These are phyloP conservation scores for Chlorophyllum brunneum DNA, from an alignment of 768 basidiomycete species.

Conservation along the genomic window DNA sequence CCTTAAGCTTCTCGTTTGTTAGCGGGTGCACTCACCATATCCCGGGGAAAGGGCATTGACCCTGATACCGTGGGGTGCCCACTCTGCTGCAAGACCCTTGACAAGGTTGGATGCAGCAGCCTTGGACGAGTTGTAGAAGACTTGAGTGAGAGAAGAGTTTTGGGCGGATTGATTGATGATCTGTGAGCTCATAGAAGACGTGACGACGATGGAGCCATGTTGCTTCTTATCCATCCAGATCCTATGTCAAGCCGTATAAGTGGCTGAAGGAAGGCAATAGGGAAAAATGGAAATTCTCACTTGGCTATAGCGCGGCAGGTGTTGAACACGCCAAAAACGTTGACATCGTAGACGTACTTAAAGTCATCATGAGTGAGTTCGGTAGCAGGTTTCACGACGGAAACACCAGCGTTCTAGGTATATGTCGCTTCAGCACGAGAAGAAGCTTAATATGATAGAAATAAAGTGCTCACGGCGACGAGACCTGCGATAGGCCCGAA, in stretches of 20 bases:
- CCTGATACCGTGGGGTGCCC: conserved; percentile 49
- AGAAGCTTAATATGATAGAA: not conserved
- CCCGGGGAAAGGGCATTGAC: conserved; percentile 64
- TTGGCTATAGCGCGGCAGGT: conserved; percentile 54
- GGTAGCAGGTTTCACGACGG: conserved; percentile 57
- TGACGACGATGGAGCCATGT: conserved; percentile 58
- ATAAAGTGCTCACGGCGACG: conserved; percentile 40
- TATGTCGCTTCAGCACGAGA: not conserved
- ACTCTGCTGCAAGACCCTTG: conserved; percentile 61
- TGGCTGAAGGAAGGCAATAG: not conserved
- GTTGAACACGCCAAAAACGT: conserved; percentile 67
- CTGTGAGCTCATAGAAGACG: conserved; percentile 62
- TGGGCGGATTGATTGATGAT: conserved; percentile 51
- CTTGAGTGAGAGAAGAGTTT: conserved; percentile 51
- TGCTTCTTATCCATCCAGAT: conserved; percentile 37
- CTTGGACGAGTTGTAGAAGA: conserved; percentile 66
- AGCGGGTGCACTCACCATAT: conserved; percentile 36
- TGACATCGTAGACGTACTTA: conserved; percentile 48
- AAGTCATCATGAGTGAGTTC: conserved; percentile 57
- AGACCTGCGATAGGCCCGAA: conserved; percentile 47
- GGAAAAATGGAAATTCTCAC: conserved; percentile 27
- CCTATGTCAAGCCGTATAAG: conserved; percentile 22
- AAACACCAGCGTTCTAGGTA: conserved; percentile 56
- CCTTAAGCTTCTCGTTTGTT: not conserved
- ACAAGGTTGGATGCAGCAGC: conserved; percentile 56